Base-by-base conservation (phyloP, 768 basidiomycete genomes). In the Clitopilus passeckerianus region DNA sequence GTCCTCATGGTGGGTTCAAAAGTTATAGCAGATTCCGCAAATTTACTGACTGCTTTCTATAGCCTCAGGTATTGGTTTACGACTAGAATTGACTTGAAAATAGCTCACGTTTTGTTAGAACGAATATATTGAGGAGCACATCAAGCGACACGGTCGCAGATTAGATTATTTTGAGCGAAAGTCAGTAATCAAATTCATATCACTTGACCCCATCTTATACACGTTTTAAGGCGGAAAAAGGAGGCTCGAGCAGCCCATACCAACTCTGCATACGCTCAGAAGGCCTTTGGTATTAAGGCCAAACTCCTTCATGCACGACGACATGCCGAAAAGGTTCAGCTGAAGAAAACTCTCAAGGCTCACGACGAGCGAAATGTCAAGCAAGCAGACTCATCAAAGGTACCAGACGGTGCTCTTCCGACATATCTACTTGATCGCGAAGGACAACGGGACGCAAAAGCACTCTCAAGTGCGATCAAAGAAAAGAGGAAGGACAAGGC, bases 341-440 rank as follows among this genome's bases (percentile, higher is more conserved):
- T 99, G 77, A 96, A 94, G 77, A 99, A 98, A 81, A 95, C 94
- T n/a, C 89, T 99, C 74, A 98, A 97, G 73, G 95, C 95, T 9
- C 97, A 99, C 78, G 97, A 99, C 75, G 96, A 98, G 74, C 90
- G 97, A 62, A 95, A 98, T 69, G 86, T 98, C 78, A 99, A 98
- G 77, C 90, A 95, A 69, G 83, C 92, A 50, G 95, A 96, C 71
- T 80, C 87, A 1, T 87, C 87, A 1, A 80, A 89, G 16, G 85
- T 88, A 41, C 90, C 91, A 35, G 94, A 98, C 59, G 93, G 89
- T 60, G 97, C 97, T 52, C 79, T 98, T 30, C 97, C 97, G 18
- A 89, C 96, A 3, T 98, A 95, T 73, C 84, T 99, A 44, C 87
- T 99, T 53, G 97, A 99, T 71, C 87, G 97, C 59, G 97, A 98